phyloP scores from a whole-genome alignment of 202 grass and related monocot species.

The Setaria viridis region DNA sequence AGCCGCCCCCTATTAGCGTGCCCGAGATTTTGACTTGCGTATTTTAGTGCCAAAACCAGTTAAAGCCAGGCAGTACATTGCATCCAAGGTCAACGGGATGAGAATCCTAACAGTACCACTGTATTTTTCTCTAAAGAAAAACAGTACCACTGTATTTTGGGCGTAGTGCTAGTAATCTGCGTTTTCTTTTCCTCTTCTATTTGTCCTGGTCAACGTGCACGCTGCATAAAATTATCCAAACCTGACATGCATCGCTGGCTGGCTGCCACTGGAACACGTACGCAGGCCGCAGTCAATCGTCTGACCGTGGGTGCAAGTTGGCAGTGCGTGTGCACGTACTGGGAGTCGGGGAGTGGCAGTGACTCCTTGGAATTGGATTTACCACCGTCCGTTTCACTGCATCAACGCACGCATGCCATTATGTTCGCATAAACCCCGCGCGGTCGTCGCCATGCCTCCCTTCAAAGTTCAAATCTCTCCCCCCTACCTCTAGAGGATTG shows the following conservation, averaged over 20 bases:
- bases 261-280: slow-evolving; percentile 6
- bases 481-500: too few species aligned
- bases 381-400: slow-evolving; percentile 13
- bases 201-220: neutral
- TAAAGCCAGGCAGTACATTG: neutral
- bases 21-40: slow-evolving; percentile 37
- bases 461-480: neutral
- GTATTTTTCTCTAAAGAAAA: too few species aligned
- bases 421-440: neutral
- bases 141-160: neutral
- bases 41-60: neutral
- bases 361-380: neutral
- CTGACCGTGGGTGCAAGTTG: neutral
- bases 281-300: neutral
- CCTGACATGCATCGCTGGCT: slow-evolving; percentile 1
- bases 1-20: neutral
- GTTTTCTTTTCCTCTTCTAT: neutral
- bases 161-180: too few species aligned
- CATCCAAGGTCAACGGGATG: slow-evolving; percentile 14
- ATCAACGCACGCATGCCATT: neutral
- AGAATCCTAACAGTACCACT: neutral
- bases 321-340: neutral
- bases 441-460: neutral
- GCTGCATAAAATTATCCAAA: neutral
- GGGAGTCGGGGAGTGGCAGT: neutral